A percentile compares a stretch with the other conserved stretches of the same genome.
Evolutionary conservation across 1,284 basidiomycete genomes (phyloP).

Genomic region (Ustanciosporium gigantosporum): DNA sequence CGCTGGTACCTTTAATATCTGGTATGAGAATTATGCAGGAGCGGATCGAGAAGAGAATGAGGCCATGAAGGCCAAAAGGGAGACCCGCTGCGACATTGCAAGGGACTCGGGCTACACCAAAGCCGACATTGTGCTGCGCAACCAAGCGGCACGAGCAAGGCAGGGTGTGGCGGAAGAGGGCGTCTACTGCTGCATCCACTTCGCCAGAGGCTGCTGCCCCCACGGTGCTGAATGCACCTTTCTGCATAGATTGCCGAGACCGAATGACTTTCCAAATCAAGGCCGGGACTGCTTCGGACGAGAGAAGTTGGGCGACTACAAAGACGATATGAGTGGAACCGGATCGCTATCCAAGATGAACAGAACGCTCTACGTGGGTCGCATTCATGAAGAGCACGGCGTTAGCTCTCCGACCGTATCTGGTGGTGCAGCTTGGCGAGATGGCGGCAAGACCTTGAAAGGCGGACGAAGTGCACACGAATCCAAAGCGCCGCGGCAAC

Average conservation of each 20-base stretch:
- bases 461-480: conserved; percentile 38
- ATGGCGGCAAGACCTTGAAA: conserved; percentile 45
- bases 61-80: conserved; percentile 79
- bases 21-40: conserved; percentile 98
- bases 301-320: conserved; percentile 94
- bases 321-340: conserved; percentile 99
- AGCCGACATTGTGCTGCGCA: conserved; percentile 37
- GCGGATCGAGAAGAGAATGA: conserved; percentile 63
- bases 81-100: conserved; percentile 85
- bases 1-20: conserved; percentile 71
- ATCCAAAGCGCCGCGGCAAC: conserved; percentile 6
- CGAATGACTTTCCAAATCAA: conserved; percentile 76
- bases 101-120: conserved; percentile 84
- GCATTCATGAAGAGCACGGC: conserved; percentile 66
- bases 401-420: conserved; percentile 21
- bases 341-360: conserved; percentile 93
- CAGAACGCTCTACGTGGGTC: conserved; percentile 89
- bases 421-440: conserved; percentile 41
- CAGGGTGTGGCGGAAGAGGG: conserved; percentile 65
- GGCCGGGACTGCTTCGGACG: conserved; percentile 95
- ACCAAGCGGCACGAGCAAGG: conserved; percentile 8
- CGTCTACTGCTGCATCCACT: conserved; percentile 94
- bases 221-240: conserved; percentile 96
- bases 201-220: conserved; percentile 92
- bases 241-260: conserved; percentile 74